Evolutionary conservation across 73 alveolate genomes (phyloP), one percentile per base, ranked within the genome.

Genomic region (Paramecium octaurelia): DNA sequence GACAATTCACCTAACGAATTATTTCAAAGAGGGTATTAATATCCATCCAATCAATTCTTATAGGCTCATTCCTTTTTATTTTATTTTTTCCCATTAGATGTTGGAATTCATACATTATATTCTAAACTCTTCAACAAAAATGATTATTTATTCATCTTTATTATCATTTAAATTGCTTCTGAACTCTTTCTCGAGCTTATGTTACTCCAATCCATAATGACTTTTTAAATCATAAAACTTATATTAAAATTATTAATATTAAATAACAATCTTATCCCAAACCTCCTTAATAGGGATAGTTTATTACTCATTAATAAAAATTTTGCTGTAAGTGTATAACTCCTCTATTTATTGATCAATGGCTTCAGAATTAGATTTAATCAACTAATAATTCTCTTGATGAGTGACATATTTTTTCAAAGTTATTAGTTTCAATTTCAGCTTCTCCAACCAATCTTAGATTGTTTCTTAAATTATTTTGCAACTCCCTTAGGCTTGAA

Each of bases 181-280:
- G 1, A 64, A 64, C 9, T 64, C 84, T 11, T 64, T 64, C 24
- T 64, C 84, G n/a, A 64, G 27, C 50, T 64, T 64, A 27, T 64
- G 50, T 64, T 64, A 64, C 16, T 27, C 46, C 10, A 64, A 7
- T 64, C 84, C 84, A 64, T 64, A 64, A 27, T 64, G 29, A 64
- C 31, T 64, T 64, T 64, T 27, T 20, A 64, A 34, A 64, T 64
- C 84, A 34, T 64, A 27, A 64, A 14, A 64, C 9, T 24, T 64
- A 34, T 64, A 24, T 34, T 64, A 64, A 64, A 64, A 64, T 34
- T 6, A 8, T 64, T 64, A 20, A 64, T 64, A 64, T 64, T 12
- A 64, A 64, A 27, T 64, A 12, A 64, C 46, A 2, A 64, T 64
- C 84, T 64, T 64, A 64, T 64, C 84, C 84, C 84, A 64, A 64